These are phyloP conservation scores for Ramaria sp. DNA, from an alignment of 768 basidiomycete species.

Conservation along the genomic window DNA sequence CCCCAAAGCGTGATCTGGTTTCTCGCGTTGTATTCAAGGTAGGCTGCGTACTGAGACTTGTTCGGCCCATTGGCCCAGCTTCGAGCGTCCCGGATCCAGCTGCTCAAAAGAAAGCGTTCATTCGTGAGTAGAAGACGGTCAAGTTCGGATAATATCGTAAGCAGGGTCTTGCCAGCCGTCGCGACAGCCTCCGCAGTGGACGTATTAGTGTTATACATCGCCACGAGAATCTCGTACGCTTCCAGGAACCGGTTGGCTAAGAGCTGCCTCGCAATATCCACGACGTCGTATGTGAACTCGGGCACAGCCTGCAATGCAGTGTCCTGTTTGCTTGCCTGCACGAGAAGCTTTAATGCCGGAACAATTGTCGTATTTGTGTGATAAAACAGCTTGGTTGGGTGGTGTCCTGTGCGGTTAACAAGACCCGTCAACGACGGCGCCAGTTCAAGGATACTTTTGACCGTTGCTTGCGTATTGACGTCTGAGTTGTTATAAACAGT, in stretches of 20 bases:
- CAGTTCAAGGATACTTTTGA: constrained; percentile 30
- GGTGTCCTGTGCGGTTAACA: constrained; percentile 22
- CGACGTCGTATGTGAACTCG: constrained; percentile 30
- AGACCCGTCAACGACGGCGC: constrained; percentile 25
- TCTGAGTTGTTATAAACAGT: constrained; percentile 31
- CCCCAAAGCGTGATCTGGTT: constrained; percentile 37
- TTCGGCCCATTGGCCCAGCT: constrained; percentile 17
- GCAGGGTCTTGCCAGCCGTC: constrained; percentile 19
- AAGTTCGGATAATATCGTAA: constrained; percentile 23
- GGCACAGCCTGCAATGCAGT: constrained; percentile 15
- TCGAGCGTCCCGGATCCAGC: constrained; percentile 26
- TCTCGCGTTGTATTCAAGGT: constrained; percentile 28
- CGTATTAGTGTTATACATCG: constrained; percentile 17
- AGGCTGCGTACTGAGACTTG: constrained; percentile 22
- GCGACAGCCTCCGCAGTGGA: constrained; percentile 15
- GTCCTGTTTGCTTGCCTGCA: constrained; percentile 12
- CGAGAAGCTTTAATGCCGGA: constrained; percentile 1
- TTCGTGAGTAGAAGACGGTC: constrained; percentile 25
- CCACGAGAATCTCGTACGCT: constrained; percentile 22
- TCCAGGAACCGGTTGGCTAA: constrained; percentile 28
- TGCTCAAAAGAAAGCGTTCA: constrained; percentile 23
- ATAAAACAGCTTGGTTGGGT: constrained; percentile 26
- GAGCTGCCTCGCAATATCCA: constrained; percentile 29
- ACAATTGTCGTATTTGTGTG: constrained; percentile 22
- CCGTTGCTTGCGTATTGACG: constrained; percentile 21